phyloP scores from a whole-genome alignment of 129 eudicot genomes.

The Erigeron canadensis region DNA sequence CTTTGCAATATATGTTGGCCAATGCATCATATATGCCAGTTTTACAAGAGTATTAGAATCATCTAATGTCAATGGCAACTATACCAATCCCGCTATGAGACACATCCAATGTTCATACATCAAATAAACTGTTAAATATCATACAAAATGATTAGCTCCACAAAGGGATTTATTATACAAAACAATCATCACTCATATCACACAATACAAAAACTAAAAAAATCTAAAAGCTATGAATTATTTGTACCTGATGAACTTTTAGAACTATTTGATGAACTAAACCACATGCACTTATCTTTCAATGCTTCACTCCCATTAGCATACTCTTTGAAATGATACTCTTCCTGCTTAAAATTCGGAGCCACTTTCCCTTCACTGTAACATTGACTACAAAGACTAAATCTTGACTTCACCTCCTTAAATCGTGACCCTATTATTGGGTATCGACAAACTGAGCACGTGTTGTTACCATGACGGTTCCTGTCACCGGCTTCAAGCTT shows the following conservation, averaged over 20 bases:
- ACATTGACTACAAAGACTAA: conserved; percentile 82
- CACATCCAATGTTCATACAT: not conserved
- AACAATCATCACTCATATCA: conserved; percentile 22
- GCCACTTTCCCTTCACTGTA: conserved; percentile 97
- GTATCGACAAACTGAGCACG: conserved; percentile 77
- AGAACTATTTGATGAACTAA: conserved; percentile 47
- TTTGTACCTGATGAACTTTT: conserved; percentile 33
- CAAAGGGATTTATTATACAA: conserved; percentile 18
- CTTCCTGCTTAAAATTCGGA: conserved; percentile 68
- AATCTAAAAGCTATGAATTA: conserved; percentile 8
- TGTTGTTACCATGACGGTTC: conserved; percentile 70
- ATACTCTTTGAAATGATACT: conserved; percentile 79
- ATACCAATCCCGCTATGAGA: not conserved
- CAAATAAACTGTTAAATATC: conserved; percentile 1
- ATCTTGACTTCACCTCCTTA: conserved; percentile 68
- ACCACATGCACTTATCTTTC: conserved; percentile 90
- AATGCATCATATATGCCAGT: too few relatives aligned
- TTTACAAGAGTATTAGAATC: too few relatives aligned
- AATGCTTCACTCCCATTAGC: conserved; percentile 72
- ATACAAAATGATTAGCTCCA: conserved; percentile 21
- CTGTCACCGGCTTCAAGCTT: conserved; percentile 84
- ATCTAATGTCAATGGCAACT: too few relatives aligned
- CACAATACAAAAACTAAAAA: conserved; percentile 16
- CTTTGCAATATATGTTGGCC: too few relatives aligned
- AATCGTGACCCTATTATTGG: conserved; percentile 88